phyloP scores from a whole-genome alignment of 768 basidiomycete genomes.

The Hysterangium stoloniferum region DNA sequence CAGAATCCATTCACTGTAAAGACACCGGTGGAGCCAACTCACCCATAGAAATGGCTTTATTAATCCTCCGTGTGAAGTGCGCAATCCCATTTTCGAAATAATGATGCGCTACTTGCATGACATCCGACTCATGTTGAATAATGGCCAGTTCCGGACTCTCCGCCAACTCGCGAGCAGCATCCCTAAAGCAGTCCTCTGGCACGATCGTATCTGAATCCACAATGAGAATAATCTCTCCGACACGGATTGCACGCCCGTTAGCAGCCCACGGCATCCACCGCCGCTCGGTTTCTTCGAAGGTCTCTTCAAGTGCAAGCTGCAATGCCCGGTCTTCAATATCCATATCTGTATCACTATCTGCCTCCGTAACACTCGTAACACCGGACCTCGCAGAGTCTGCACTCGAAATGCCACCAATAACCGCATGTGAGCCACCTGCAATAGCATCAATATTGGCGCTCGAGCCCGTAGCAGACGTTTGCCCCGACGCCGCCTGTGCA shows the following conservation, averaged over 20 bases:
- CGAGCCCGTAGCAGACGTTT: background rate
- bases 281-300: constrained; percentile 47
- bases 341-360: constrained; percentile 32
- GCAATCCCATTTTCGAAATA: constrained; percentile 90
- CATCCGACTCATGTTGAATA: constrained; percentile 86
- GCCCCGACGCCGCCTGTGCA: background rate
- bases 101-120: constrained; percentile 85
- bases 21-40: background rate
- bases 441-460: background rate
- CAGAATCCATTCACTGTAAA: background rate
- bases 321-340: constrained; percentile 66
- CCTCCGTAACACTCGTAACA: constrained; percentile 25
- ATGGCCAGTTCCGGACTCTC: constrained; percentile 81
- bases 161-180: constrained; percentile 79
- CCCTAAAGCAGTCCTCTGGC: constrained; percentile 85
- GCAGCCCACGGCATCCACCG: constrained; percentile 69
- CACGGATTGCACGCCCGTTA: constrained; percentile 65
- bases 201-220: constrained; percentile 78
- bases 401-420: background rate
- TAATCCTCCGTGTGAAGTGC: constrained; percentile 82
- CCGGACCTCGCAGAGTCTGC: constrained; percentile 6
- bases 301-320: constrained; percentile 66
- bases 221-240: constrained; percentile 74
- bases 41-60: constrained; percentile 72
- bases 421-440: background rate